These are phyloP conservation scores for Xerocomus potaroensis DNA, from an alignment of 768 basidiomycete genomes.

Conservation along the genomic window DNA sequence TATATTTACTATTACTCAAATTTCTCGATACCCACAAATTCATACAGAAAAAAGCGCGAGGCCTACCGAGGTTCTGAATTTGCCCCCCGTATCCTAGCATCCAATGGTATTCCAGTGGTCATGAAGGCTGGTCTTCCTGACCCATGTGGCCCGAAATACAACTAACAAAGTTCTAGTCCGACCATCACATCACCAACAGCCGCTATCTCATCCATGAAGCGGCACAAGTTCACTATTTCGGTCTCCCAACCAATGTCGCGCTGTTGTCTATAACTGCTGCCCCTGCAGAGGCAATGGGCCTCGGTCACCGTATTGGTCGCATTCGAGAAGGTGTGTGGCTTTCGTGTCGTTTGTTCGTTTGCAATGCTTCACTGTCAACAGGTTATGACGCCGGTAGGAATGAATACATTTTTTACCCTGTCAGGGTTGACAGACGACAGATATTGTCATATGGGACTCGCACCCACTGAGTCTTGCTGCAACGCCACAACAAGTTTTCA, in stretches of 20 bases:
- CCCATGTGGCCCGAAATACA: background rate
- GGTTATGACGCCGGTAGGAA: slow-evolving; percentile 45
- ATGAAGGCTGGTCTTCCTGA: slow-evolving; percentile 59
- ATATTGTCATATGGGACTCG: slow-evolving; percentile 74
- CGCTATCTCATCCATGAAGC: slow-evolving; percentile 71
- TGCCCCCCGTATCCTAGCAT: slow-evolving; percentile 68
- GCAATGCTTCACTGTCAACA: background rate
- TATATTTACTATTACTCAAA: background rate
- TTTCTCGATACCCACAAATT: background rate
- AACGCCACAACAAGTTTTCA: slow-evolving; percentile 72
- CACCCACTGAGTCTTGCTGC: slow-evolving; percentile 74
- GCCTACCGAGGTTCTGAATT: slow-evolving; percentile 79
- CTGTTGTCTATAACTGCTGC: slow-evolving; percentile 63
- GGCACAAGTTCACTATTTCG: slow-evolving; percentile 64
- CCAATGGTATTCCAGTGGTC: slow-evolving; percentile 60
- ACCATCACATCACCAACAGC: slow-evolving; percentile 56
- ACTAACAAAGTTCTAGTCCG: slow-evolving; percentile 38
- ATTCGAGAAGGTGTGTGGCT: slow-evolving; percentile 42
- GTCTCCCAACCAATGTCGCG: slow-evolving; percentile 53
- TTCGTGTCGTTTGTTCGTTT: background rate
- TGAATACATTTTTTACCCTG: background rate
- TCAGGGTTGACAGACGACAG: slow-evolving; percentile 20
- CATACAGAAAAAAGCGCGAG: slow-evolving; percentile 70
- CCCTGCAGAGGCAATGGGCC: slow-evolving; percentile 62
- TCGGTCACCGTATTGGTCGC: slow-evolving; percentile 68